These are phyloP conservation scores for Ceriops zippeliana DNA, from an alignment of 345 rosid species.

Conservation along the genomic window DNA sequence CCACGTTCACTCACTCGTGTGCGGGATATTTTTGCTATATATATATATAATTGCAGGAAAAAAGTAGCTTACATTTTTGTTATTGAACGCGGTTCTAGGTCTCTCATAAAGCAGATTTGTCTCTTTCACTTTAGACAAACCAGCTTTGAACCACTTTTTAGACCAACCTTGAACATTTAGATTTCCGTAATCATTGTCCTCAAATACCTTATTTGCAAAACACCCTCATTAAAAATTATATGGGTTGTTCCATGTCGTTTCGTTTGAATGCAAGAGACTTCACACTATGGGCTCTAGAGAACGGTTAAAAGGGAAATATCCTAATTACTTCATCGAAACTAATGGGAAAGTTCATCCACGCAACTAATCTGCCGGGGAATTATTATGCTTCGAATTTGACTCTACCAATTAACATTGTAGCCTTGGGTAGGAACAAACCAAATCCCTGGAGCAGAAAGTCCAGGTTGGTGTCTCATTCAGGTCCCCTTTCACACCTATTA, in stretches of 20 bases:
- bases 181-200: neutral
- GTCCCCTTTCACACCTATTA: neutral
- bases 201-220: too few species aligned
- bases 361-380: constrained; percentile 17
- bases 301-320: constrained; percentile 2
- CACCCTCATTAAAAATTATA: too few species aligned
- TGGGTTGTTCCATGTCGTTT: too few species aligned
- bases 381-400: constrained; percentile 25
- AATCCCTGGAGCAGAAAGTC: constrained; percentile 36
- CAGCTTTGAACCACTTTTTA: neutral
- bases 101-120: too few species aligned
- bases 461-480: constrained; percentile 29
- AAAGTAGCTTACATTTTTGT: neutral
- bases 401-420: constrained; percentile 22
- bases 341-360: constrained; percentile 11
- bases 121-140: constrained; percentile 2
- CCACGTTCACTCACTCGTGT: constrained; percentile 10
- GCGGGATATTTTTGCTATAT: constrained; percentile 28
- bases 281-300: too few species aligned
- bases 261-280: too few species aligned
- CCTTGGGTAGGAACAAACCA: constrained; percentile 27
- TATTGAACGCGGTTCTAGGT: neutral
- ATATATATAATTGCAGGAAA: constrained; percentile 4
- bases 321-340: neutral
- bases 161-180: constrained; percentile 11